Conservation (phyloP, 2,329 filamentous ascomycete genomes). For the Beauveria medogensis region DNA sequence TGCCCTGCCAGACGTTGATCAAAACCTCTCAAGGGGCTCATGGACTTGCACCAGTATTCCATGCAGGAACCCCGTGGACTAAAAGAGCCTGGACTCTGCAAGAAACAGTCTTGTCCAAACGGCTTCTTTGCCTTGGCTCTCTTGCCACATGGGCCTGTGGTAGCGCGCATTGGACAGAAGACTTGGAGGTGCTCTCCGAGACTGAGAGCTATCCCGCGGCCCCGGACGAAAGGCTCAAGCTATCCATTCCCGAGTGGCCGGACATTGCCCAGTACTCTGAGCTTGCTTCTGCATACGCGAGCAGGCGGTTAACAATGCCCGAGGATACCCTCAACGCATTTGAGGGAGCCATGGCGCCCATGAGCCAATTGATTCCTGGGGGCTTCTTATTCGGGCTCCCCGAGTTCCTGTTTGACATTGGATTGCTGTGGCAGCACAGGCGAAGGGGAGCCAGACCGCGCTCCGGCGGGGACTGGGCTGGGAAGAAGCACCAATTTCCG, state of each 20-base stretch:
- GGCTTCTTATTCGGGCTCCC: constrained; percentile 4
- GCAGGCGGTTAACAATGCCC: constrained; percentile 3
- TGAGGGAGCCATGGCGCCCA: constrained; percentile 7
- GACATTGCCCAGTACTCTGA: background rate
- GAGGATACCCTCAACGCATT: constrained; percentile 10
- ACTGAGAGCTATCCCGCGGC: background rate
- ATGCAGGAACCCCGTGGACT: background rate
- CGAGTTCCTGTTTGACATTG: constrained; percentile 10
- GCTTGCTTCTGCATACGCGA: constrained; percentile 5
- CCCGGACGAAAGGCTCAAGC: background rate
- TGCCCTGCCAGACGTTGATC: constrained; percentile 2
- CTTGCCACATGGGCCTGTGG: constrained; percentile 10
- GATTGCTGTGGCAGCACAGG: constrained; percentile 6
- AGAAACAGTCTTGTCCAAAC: constrained; percentile 9
- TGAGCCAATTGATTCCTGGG: constrained; percentile 1
- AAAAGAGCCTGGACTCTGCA: constrained; percentile 11
- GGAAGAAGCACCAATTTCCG: background rate
- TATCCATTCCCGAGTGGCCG: constrained; percentile 2
- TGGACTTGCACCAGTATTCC: background rate
- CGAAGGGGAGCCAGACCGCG: constrained; percentile 6
- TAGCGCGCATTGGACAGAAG: constrained; percentile 9
- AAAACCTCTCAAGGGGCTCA: background rate
- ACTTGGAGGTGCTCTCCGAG: constrained; percentile 4
- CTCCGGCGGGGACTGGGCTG: background rate
- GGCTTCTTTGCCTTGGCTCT: background rate